These are phyloP conservation scores for Fomitopsis palustris DNA, from an alignment of 1,284 basidiomycete species.

Conservation along the genomic window DNA sequence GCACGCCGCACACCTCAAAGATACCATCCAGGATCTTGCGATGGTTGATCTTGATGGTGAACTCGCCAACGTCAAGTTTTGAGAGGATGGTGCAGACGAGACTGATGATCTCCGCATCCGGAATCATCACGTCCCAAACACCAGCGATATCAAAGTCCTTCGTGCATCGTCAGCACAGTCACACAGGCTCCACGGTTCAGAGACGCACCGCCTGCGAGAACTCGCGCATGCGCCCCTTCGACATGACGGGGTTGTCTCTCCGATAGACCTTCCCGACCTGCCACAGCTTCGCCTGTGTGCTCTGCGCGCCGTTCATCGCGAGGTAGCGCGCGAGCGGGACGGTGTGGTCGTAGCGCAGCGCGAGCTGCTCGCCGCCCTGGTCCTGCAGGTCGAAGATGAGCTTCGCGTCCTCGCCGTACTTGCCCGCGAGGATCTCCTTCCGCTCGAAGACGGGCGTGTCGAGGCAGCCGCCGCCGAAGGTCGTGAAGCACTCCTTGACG, in stretches of 20 bases:
- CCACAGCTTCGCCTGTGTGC: conserved; percentile 81
- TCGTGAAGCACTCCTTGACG: conserved; percentile 86
- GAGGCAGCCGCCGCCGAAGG: conserved; percentile 89
- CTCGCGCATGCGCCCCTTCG: conserved; percentile 97
- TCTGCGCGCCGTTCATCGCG: conserved; percentile 86
- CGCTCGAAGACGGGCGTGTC: conserved; percentile 99
- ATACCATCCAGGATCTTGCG: conserved; percentile 97
- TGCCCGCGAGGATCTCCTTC: conserved; percentile 92
- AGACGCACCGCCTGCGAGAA: conserved; percentile 92
- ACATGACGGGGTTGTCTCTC: conserved; percentile 96
- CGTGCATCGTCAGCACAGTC: conserved; percentile 7
- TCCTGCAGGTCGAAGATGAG: conserved; percentile 98
- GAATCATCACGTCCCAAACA: conserved; percentile 93
- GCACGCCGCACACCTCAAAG: conserved; percentile 96
- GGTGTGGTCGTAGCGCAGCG: conserved; percentile 94
- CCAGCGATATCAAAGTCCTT: conserved; percentile 98
- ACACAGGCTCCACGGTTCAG: not conserved
- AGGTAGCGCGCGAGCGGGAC: conserved; percentile 95
- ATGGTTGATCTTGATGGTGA: conserved; percentile 97
- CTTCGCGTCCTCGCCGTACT: conserved; percentile 97
- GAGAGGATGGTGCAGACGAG: conserved; percentile 82
- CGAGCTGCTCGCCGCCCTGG: conserved; percentile 97
- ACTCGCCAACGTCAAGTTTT: conserved; percentile 87
- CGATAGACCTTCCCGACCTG: conserved; percentile 99
- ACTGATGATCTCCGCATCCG: conserved; percentile 90